Evolutionary conservation across 768 basidiomycete species (phyloP), one percentile per base, ranked within the genome.

Genomic region (Rhodosporidiobolus odoratus): DNA sequence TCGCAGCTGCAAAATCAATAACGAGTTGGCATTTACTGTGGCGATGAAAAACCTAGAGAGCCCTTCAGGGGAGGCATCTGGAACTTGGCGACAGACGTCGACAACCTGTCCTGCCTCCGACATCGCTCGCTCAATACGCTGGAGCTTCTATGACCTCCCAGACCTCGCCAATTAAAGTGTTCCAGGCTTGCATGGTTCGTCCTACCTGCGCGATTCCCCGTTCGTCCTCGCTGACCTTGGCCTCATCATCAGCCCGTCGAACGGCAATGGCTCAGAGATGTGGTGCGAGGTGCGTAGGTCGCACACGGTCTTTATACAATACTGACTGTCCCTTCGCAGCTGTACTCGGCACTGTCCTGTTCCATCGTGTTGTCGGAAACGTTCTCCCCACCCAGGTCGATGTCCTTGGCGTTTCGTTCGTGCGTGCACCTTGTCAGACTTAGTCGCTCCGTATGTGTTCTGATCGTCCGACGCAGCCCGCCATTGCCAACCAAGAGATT

Each of bases 291-390:
- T 70, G 35, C 52, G 63, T 5, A 23, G 13, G 43, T 43, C 43
- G 43, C 32, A 21, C 2, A 10, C 32, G 25, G 7, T 2, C 2
- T 23, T 21, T 41, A 13, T n/a, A 13, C 48, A 50, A 21, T 53
- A n/a, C 12, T 12, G 21, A 30, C 32, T 0, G 10, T 0, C 1
- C 17, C 37, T 21, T 8, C 5, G 27, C 64, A 72, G 71, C 71
- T 30, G 34, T 72, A 0, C 63, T 72, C 3, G 45, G 53, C 6
- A 65, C 66, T 1, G 62, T 73, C 57, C 32, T 66, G 9, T 73
- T 73, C 52, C 64, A 69, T 30, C 72, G 72, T 7, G 60, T 63
- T 2, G 16, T 52, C 38, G 72, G 72, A n/a, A 50, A 48, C 32
- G 13, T 48, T 6, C 13, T 16, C 6, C 68, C 72, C 7, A 6